Evolutionary conservation across 805 yeast species (phyloP), one percentile per base, ranked within the genome.

Genomic region (Clavispora fructus): DNA sequence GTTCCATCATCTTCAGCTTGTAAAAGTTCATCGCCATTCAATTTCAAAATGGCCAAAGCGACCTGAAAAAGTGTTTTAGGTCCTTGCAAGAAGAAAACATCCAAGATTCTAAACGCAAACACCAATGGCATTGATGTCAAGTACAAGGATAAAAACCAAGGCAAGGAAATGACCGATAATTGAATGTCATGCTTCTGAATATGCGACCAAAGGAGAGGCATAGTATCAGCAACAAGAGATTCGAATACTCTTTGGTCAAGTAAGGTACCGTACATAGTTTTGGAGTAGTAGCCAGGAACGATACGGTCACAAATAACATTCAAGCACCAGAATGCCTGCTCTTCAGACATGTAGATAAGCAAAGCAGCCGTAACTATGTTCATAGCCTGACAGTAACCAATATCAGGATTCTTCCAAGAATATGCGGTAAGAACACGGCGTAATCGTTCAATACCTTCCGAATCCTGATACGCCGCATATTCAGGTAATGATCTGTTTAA

Each of bases 301-400:
- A 87, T 78, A 35, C 81, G 77, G 49, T 90, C 96, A 68, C 97
- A 90, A 3, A 94, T 65, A 14, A 80, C 78, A 45, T 82, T 79
- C 46, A 94, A 73, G 47, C 92, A 80, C 98, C 98, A 94, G 60
- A 89, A 94, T 0, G 97, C 98, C 65, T 94, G 98, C 54, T 92
- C 99, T 64, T 94, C 99, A 8, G 95, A 85, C 85, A 88, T 90
- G 62, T 82, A 86, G 35, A 85, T 85, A 42, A 87, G 67, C 44
- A 87, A 63, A 0, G 88, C 91, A 1, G 95, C 95, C 1, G 80
- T 82, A 8, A 87, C 90, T 43, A 94, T 94, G 62, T 94, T 94
- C 99, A 95, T 94, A 1, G 98, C 99, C 65, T 94, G 99, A 63
- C 99, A 94, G 64, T 94, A 94, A 0, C 99, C 99, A 25, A 94